Evolutionary conservation across 495 filamentous ascomycete species (phyloP), one percentile per base, ranked within the genome.

Genomic region (Niebla homalea): DNA sequence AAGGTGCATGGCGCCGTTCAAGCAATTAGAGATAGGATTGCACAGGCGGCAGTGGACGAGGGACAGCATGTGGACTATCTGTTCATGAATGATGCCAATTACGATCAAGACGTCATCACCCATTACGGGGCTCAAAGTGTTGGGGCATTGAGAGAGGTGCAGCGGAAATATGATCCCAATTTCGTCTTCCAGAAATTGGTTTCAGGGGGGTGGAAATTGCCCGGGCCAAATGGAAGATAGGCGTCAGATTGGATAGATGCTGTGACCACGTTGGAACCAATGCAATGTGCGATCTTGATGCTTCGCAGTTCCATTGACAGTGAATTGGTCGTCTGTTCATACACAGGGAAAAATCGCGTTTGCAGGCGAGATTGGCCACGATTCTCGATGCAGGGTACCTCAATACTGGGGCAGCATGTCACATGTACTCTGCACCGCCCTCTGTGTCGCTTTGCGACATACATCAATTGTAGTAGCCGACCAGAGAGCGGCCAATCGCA

Each of bases 61-160:
- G 66, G 67, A 0, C 20, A 74, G 15, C 59, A 65, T 36, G 59
- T 76, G 44, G 63, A 72, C 29, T 85, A 75, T 45, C 52, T 80
- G 21, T 80, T 80, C 63, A 72, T 75, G 75, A 81, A 79, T 57
- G 76, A 81, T 50, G 70, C 69, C 1, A 75, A 74, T 60, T 73
- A 65, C 46, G 61, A 68, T 22, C 72, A 81, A 62, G 77, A 80
- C 53, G 80, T 77, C 60, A 80, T 76, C 64, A 72, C 70, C 1
- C 65, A 77, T 12, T 64, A 80, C 53, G 64, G 65, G 42, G 64
- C 67, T 2, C 67, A 55, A 35, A 77, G 68, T 22, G 48, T 61
- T 50, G 56, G 59, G 49, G 62, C 70, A 39, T 66, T 69, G 21
- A 60, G 62, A 19, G 63, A 60, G 15, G 70, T 76, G 25, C 53